Evolutionary conservation across 2,329 filamentous ascomycete genomes (phyloP).

Genomic region (Diatrype stigma): DNA sequence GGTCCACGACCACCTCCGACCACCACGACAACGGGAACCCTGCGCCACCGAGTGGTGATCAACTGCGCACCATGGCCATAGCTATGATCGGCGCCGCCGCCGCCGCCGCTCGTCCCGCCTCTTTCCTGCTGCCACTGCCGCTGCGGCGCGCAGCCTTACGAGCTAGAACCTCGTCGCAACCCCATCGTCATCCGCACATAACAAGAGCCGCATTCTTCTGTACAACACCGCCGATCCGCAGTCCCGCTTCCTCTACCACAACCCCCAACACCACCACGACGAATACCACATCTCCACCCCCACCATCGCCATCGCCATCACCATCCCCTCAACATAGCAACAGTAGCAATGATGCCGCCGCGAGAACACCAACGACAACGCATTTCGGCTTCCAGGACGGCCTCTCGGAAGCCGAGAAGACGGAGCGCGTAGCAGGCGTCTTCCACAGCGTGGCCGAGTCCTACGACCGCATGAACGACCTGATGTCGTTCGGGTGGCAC

Average conservation of each 20-base stretch:
- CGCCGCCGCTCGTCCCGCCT: background rate
- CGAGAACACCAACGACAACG: conserved; percentile 68
- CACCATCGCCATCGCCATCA: conserved; percentile 10
- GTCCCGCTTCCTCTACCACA: conserved; percentile 14
- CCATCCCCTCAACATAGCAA: conserved; percentile 4
- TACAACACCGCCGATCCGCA: conserved; percentile 15
- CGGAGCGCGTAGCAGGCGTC: conserved; percentile 69
- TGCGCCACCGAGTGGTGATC: background rate
- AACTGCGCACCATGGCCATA: conserved; percentile 1
- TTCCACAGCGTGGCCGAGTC: conserved; percentile 93
- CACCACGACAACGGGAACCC: background rate
- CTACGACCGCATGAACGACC: conserved; percentile 98
- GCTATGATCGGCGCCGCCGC: too few relatives aligned
- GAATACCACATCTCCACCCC: conserved; percentile 11
- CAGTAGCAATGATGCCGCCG: conserved; percentile 14
- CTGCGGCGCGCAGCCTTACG: conserved; percentile 1
- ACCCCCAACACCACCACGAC: conserved; percentile 2
- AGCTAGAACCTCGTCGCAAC: background rate
- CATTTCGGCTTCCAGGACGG: conserved; percentile 86
- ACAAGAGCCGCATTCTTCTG: conserved; percentile 10
- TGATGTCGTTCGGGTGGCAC: conserved; percentile 97
- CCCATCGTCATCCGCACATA: background rate
- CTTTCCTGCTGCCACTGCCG: background rate
- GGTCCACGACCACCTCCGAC: background rate
- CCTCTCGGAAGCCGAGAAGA: conserved; percentile 75